Evolutionary conservation across 495 filamentous ascomycete genomes (phyloP).

Genomic region (Physcia stellaris): DNA sequence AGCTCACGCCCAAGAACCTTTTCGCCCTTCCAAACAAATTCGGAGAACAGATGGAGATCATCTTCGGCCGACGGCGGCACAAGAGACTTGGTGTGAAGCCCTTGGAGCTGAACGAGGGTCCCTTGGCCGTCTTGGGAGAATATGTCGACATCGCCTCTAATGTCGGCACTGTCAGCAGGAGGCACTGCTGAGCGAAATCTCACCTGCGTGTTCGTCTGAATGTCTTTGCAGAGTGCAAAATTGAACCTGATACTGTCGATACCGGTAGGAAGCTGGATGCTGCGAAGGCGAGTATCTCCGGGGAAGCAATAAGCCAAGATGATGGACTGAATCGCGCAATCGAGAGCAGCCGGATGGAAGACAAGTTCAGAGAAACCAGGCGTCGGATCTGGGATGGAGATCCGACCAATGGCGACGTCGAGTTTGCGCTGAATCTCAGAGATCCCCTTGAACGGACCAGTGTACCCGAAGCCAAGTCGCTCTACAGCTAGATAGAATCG

Average conservation of each 20-base stretch:
- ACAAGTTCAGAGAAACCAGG: neutral
- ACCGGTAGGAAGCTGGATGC: slow-evolving; percentile 18
- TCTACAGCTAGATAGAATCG: slow-evolving; percentile 33
- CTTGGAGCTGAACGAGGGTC: slow-evolving; percentile 19
- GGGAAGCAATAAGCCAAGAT: slow-evolving; percentile 26
- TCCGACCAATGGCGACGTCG: neutral
- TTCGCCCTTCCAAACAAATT: neutral
- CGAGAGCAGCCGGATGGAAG: slow-evolving; percentile 28
- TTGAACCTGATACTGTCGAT: slow-evolving; percentile 20
- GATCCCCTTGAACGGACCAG: slow-evolving; percentile 23
- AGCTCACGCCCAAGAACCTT: neutral
- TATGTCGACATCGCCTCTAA: slow-evolving; percentile 19
- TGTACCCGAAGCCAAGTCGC: slow-evolving; percentile 26
- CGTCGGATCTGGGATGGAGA: neutral
- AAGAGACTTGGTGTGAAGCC: slow-evolving; percentile 6
- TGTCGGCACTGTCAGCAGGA: slow-evolving; percentile 1
- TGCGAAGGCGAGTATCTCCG: slow-evolving; percentile 19
- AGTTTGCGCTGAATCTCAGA: slow-evolving; percentile 2
- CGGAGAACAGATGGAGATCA: slow-evolving; percentile 7
- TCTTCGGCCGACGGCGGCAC: slow-evolving; percentile 1
- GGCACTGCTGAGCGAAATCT: neutral
- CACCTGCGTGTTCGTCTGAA: neutral
- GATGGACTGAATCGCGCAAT: slow-evolving; percentile 29
- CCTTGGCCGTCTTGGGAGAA: slow-evolving; percentile 4
- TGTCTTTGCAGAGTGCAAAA: slow-evolving; percentile 5